These are phyloP conservation scores for Melastoma malabathricum DNA, from an alignment of 345 rosid species.

Conservation along the genomic window DNA sequence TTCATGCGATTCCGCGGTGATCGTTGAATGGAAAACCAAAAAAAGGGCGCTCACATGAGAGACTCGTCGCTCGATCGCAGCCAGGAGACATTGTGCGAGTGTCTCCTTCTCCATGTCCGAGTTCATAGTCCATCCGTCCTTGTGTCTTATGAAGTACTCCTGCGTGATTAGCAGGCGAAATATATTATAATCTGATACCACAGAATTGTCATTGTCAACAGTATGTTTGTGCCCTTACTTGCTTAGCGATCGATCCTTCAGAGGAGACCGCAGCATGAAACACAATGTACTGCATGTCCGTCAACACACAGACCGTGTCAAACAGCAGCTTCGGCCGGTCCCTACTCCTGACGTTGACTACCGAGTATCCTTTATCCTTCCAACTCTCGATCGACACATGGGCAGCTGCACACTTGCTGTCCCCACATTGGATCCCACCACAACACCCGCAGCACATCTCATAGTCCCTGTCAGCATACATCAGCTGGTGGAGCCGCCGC, in stretches of 20 bases:
- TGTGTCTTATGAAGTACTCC: slow-evolving; percentile 78
- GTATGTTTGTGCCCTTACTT: slow-evolving; percentile 19
- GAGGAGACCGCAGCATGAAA: slow-evolving; percentile 79
- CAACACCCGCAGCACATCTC: slow-evolving; percentile 46
- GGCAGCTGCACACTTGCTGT: slow-evolving; percentile 25
- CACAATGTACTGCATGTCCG: slow-evolving; percentile 68
- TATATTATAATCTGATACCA: neutral
- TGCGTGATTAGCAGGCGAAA: slow-evolving; percentile 10
- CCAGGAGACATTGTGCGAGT: slow-evolving; percentile 56
- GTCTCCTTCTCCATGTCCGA: slow-evolving; percentile 38
- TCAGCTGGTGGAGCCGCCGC: slow-evolving; percentile 76
- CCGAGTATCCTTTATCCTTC: slow-evolving; percentile 61
- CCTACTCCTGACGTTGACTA: slow-evolving; percentile 48
- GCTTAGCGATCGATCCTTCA: slow-evolving; percentile 53
- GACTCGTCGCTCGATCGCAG: slow-evolving; percentile 62
- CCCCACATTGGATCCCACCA: slow-evolving; percentile 11
- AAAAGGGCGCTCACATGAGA: slow-evolving; percentile 25
- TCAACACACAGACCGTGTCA: slow-evolving; percentile 69
- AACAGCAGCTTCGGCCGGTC: slow-evolving; percentile 79
- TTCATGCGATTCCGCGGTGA: neutral
- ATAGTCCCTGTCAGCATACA: slow-evolving; percentile 52
- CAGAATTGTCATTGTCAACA: too few species aligned
- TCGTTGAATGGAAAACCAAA: neutral
- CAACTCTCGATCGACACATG: slow-evolving; percentile 62
- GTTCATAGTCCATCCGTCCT: slow-evolving; percentile 56